These are phyloP conservation scores for Setaria viridis DNA, from an alignment of 202 grass and related monocot species.

Conservation along the genomic window DNA sequence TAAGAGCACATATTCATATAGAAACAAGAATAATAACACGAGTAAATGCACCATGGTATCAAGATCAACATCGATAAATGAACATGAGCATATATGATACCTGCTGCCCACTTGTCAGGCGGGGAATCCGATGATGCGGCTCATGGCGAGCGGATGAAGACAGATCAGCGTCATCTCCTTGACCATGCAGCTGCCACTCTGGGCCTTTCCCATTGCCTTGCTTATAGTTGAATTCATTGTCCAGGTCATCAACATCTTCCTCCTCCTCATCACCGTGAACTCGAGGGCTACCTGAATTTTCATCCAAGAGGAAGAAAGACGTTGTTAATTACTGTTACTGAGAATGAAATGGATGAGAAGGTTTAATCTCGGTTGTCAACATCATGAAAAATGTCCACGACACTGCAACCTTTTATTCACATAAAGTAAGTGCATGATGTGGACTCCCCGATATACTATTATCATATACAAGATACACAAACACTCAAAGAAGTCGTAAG, in stretches of 20 bases:
- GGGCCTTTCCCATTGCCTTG: conserved; percentile 69
- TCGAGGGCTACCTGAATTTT: conserved; percentile 87
- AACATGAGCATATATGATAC: conserved; percentile 47
- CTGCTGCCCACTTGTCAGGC: conserved; percentile 87
- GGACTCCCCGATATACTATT: background rate
- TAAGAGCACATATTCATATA: conserved; percentile 18
- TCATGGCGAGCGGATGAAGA: conserved; percentile 92
- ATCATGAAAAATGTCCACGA: background rate
- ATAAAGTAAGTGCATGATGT: background rate
- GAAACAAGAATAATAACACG: conserved; percentile 23
- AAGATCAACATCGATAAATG: conserved; percentile 6
- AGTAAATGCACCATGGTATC: conserved; percentile 26
- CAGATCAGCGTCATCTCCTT: conserved; percentile 77
- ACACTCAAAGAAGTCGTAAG: background rate
- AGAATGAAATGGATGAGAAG: conserved; percentile 5
- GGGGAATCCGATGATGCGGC: conserved; percentile 77
- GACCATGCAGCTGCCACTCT: conserved; percentile 73
- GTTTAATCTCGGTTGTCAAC: background rate
- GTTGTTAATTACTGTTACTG: conserved; percentile 15
- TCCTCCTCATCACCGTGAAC: conserved; percentile 97
- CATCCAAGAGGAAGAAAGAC: conserved; percentile 9
- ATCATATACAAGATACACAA: conserved; percentile 4
- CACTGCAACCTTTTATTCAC: background rate
- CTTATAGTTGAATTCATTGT: conserved; percentile 91
- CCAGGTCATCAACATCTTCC: conserved; percentile 94